Evolutionary conservation across 148 eudicot species (phyloP).

Genomic region (Heliamphora exappendiculata): DNA sequence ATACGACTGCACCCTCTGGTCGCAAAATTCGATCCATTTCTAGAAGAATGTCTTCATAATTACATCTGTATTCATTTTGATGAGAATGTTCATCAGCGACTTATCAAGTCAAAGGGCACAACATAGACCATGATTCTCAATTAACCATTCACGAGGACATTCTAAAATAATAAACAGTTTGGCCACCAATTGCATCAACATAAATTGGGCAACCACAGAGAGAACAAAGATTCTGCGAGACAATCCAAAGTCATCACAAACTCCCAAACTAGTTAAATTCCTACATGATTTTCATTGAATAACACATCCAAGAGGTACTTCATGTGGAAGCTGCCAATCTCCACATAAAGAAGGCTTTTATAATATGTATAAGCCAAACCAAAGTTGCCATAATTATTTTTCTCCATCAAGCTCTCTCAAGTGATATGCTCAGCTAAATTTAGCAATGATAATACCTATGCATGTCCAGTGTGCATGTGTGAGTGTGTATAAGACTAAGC

Average conservation of each 20-base stretch:
- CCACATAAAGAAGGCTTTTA: not conserved
- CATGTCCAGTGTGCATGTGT: too few relatives aligned
- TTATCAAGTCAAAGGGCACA: not conserved
- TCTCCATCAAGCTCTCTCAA: too few relatives aligned
- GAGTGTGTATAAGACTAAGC: too few relatives aligned
- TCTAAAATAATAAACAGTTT: not conserved
- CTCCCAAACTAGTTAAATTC: too few relatives aligned
- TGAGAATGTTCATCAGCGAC: not conserved
- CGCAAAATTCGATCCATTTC: conserved; percentile 94
- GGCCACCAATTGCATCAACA: not conserved
- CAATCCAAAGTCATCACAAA: not conserved
- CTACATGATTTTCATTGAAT: not conserved
- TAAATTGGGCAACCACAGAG: not conserved
- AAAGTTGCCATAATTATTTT: too few relatives aligned
- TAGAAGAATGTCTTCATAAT: conserved; percentile 72
- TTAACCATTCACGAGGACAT: not conserved
- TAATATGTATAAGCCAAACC: too few relatives aligned
- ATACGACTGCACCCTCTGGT: conserved; percentile 89
- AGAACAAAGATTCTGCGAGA: not conserved
- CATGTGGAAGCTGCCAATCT: not conserved
- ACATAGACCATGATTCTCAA: not conserved
- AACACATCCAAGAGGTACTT: not conserved
- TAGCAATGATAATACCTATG: too few relatives aligned
- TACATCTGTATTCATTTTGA: conserved; percentile 39
- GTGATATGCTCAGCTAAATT: too few relatives aligned